Evolutionary conservation across 2,329 filamentous ascomycete genomes (phyloP), one percentile per base, ranked within the genome.

Genomic region (Teratosphaeria destructans): DNA sequence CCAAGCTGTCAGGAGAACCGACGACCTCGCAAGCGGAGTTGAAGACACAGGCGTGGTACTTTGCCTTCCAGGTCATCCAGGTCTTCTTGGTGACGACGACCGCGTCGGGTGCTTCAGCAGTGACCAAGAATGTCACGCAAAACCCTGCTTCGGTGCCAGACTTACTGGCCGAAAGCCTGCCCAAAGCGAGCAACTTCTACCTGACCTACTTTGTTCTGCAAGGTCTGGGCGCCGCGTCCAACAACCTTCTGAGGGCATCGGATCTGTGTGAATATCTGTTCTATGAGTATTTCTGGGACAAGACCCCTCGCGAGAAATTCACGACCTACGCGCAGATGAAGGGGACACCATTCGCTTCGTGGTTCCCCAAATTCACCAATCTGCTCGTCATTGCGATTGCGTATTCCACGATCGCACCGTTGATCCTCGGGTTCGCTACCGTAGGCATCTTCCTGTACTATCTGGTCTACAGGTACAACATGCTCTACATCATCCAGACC

Each of bases 331-430:
- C 73, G 32, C 72, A 73, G 55, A 72, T 80, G 59, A 72, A 75
- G 16, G 74, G 72, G 8, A 75, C 77, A 0, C 70, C 71, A 3
- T 79, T 76, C 74, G 77, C 75, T 4, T 73, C 74, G 7, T 76
- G 76, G 62, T 78, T 73, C 61, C 77, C 78, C 14, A 77, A 78
- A 60, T 79, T 75, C 70, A 73, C 73, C 57, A 79, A 78, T 59
- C 69, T 80, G 61, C 62, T 72, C 14, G 68, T 74, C 47, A 75
- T 75, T 54, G 76, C 77, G 10, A 73, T 79, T 37, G 75, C 72
- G 32, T 80, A 80, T 64, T 74, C 77, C 5, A 76, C 75, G 65
- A 79, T 80, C 58, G 77, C 78, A 8, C 78, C 78, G 3, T 65
- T 80, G 3, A 74, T 79, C 6, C 68, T 79, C 1, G 75, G 75